Percentiles rank a stretch among this genome's conserved stretches.
Evolutionary conservation across 257 asterid genomes (phyloP).

Genomic region (Coffea eugenioides): DNA sequence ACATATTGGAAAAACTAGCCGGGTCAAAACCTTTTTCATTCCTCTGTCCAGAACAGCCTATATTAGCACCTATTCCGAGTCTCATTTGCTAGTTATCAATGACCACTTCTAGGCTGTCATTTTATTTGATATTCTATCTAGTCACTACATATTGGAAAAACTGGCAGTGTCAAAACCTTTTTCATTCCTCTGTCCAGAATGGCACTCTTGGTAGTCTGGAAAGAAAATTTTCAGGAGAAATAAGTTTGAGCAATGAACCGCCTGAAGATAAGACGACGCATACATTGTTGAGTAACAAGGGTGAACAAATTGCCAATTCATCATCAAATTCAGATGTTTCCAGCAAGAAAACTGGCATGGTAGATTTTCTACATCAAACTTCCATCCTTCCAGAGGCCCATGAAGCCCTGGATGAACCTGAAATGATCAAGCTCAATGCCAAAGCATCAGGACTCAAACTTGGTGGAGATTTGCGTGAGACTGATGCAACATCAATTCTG

Average conservation of each 20-base stretch:
- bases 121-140: slow-evolving; percentile 14
- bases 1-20: slow-evolving; percentile 48
- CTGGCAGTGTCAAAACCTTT: slow-evolving; percentile 33
- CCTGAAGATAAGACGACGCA: slow-evolving; percentile 37
- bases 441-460: slow-evolving; percentile 35
- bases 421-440: slow-evolving; percentile 30
- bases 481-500: slow-evolving; percentile 47
- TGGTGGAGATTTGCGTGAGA: slow-evolving; percentile 38
- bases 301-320: slow-evolving; percentile 36
- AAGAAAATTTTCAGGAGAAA: slow-evolving; percentile 34
- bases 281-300: slow-evolving; percentile 28
- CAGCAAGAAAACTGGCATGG: slow-evolving; percentile 35
- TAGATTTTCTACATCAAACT: slow-evolving; percentile 32
- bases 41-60: slow-evolving; percentile 29
- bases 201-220: slow-evolving; percentile 36
- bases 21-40: slow-evolving; percentile 31
- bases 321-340: slow-evolving; percentile 34
- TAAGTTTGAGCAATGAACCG: slow-evolving; percentile 32
- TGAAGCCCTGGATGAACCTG: slow-evolving; percentile 38
- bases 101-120: slow-evolving; percentile 5
- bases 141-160: slow-evolving; percentile 48
- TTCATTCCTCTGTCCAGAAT: slow-evolving; percentile 38
- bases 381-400: slow-evolving; percentile 37
- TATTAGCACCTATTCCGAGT: neutral
- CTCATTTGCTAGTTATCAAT: neutral